Evolutionary conservation across 257 asterid species (phyloP).

Genomic region (Nemophila menziesii): DNA sequence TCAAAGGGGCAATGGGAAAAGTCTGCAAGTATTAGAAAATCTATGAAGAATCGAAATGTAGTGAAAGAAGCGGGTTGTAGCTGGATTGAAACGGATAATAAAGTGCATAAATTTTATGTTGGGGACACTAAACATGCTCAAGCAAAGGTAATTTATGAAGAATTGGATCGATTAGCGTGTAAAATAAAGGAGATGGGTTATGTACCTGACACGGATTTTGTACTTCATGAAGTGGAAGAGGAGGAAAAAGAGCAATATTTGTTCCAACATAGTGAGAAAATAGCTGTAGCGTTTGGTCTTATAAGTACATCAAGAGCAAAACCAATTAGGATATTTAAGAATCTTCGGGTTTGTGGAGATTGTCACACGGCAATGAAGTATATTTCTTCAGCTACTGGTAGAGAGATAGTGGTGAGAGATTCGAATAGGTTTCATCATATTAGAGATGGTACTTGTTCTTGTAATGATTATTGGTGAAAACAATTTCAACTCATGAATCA

Average conservation of each 20-base stretch:
- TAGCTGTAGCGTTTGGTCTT: constrained; percentile 80
- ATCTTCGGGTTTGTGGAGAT: constrained; percentile 86
- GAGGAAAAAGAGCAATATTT: constrained; percentile 58
- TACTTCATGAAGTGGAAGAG: constrained; percentile 83
- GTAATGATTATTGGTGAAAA: constrained; percentile 81
- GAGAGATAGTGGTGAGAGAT: constrained; percentile 78
- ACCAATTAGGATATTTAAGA: constrained; percentile 64
- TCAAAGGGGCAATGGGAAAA: constrained; percentile 63
- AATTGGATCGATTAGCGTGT: constrained; percentile 27
- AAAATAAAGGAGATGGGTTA: constrained; percentile 64
- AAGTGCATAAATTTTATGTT: constrained; percentile 72
- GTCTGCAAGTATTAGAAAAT: constrained; percentile 43
- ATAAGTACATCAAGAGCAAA: constrained; percentile 44
- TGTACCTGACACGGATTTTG: constrained; percentile 53
- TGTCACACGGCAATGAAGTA: constrained; percentile 74
- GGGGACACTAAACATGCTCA: constrained; percentile 73
- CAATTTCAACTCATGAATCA: not conserved
- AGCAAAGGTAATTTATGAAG: constrained; percentile 52
- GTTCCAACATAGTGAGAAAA: constrained; percentile 83
- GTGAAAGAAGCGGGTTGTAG: constrained; percentile 90
- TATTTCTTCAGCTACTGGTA: constrained; percentile 48
- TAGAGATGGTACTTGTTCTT: constrained; percentile 63
- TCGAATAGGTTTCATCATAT: constrained; percentile 88
- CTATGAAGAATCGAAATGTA: constrained; percentile 59
- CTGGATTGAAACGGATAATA: constrained; percentile 74